phyloP scores from a whole-genome alignment of 1,139 yeast genomes.

The Arxiozyma bovina region DNA sequence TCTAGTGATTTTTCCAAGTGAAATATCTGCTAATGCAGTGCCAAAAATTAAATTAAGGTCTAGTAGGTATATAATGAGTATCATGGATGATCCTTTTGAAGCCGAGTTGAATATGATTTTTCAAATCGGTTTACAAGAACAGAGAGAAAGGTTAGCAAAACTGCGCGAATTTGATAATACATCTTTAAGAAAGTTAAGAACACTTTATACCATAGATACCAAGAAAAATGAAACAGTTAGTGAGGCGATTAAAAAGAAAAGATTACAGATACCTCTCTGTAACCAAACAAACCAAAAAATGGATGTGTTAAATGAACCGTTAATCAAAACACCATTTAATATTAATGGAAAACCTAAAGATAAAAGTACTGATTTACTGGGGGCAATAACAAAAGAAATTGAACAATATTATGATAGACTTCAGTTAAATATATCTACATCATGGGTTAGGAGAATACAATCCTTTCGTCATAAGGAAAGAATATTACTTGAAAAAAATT shows the following conservation, averaged over 20 bases:
- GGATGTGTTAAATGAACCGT: constrained; percentile 5
- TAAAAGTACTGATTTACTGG: constrained; percentile 3
- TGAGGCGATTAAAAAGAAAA: constrained; percentile 7
- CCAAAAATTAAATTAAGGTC: constrained; percentile 46
- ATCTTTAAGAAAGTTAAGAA: constrained; percentile 18
- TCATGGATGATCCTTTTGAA: constrained; percentile 90
- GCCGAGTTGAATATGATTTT: constrained; percentile 63
- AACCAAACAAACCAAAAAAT: background rate
- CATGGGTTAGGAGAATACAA: constrained; percentile 65
- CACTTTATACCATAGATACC: constrained; percentile 3
- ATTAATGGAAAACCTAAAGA: constrained; percentile 7
- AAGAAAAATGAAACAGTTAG: constrained; percentile 8
- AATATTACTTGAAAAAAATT: constrained; percentile 44
- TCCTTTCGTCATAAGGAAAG: constrained; percentile 38
- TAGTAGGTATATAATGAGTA: constrained; percentile 38
- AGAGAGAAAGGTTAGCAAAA: constrained; percentile 54
- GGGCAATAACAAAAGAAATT: constrained; percentile 9
- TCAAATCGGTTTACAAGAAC: constrained; percentile 70
- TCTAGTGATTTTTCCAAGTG: constrained; percentile 33
- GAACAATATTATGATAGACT: constrained; percentile 18
- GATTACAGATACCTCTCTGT: background rate
- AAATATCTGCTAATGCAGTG: constrained; percentile 34
- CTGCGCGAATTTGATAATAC: constrained; percentile 42
- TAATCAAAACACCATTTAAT: constrained; percentile 10
- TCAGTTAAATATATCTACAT: constrained; percentile 47